Base-by-base conservation (phyloP, 75 land plant genomes). In the Larix kaempferi region DNA sequence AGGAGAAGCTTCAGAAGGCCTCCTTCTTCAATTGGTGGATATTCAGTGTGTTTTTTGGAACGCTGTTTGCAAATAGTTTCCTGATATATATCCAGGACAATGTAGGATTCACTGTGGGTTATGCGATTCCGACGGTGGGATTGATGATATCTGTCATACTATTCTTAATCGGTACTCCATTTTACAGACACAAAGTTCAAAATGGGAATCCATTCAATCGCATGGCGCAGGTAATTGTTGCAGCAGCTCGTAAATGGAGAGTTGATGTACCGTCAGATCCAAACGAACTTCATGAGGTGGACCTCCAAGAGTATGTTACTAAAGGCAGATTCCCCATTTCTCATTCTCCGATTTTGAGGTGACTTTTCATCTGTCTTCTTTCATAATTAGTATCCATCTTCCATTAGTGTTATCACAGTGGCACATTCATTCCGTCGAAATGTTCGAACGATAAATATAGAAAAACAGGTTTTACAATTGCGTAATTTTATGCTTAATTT, bases 261-360 rank as follows among this genome's bases (percentile, higher is more conserved):
- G 76, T 78, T 11, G 14, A 71, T 3, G 41, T 78, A 3, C 88
- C 94, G 4, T 61, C 57, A 65, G 79, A 89, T 76, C 76, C 85
- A 3, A 74, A 83, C 23, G 84, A 87, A 37, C 91, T 92, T 5
- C 71, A 92, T 80, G 96, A 94, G 78, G 74, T 92, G 39, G 86
- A 79, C 3, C 76, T 86, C 75, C 87, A 85, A 21, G 88, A 82
- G 41, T 90, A 89, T 37, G 73, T 76, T 5, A 78, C 79, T 73
- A 78, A 81, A 41, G 89, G 88, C 11, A 92, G 86, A 72, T 82
- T 78, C 22, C 79, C 78, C 76, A 87, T 90, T 26, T 88, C 88
- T 16, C 80, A 83, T 71, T 84, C 93, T 1, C 80, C 82, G 35
- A 41, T 80, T 0, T 57, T 91, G 72, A 88, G 90, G 98, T 90